These are phyloP conservation scores for Zymoseptoria tritici DNA, from an alignment of 2,329 filamentous ascomycete species.

Conservation along the genomic window DNA sequence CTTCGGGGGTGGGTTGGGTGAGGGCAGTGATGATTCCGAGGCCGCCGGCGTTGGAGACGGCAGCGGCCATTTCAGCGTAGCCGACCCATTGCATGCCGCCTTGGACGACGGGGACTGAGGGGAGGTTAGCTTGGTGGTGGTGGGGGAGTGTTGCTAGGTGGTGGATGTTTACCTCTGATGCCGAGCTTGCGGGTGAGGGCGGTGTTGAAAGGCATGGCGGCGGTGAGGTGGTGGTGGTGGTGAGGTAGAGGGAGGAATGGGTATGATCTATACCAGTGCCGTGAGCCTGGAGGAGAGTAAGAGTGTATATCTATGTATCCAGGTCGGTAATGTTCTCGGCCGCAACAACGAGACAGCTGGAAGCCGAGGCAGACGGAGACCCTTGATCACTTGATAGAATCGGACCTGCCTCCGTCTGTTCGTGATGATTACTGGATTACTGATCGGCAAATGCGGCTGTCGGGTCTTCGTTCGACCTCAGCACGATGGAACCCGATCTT, in stretches of 20 bases:
- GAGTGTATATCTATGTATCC: neutral
- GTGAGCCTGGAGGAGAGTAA: neutral
- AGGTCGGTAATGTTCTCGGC: neutral
- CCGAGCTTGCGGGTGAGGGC: constrained; percentile 55
- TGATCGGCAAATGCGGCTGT: neutral
- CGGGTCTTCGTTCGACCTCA: neutral
- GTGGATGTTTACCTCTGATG: constrained; percentile 36
- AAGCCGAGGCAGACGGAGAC: neutral
- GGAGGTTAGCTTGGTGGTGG: constrained; percentile 3
- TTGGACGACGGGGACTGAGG: constrained; percentile 68
- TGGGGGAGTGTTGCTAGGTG: neutral
- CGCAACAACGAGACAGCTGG: neutral
- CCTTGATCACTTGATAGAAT: neutral
- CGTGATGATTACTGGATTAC: neutral
- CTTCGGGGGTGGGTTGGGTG: constrained; percentile 86
- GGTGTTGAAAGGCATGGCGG: constrained; percentile 56
- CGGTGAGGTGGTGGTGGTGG: neutral
- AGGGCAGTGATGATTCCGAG: constrained; percentile 78
- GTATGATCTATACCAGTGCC: neutral
- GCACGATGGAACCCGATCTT: too few species aligned
- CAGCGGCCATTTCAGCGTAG: constrained; percentile 67
- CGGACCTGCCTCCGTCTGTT: neutral
- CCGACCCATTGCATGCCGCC: constrained; percentile 85
- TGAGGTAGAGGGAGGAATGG: neutral
- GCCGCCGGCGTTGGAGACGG: constrained; percentile 74